Evolutionary conservation across 768 basidiomycete species (phyloP).

Genomic region (Hypsizygus marmoreus): DNA sequence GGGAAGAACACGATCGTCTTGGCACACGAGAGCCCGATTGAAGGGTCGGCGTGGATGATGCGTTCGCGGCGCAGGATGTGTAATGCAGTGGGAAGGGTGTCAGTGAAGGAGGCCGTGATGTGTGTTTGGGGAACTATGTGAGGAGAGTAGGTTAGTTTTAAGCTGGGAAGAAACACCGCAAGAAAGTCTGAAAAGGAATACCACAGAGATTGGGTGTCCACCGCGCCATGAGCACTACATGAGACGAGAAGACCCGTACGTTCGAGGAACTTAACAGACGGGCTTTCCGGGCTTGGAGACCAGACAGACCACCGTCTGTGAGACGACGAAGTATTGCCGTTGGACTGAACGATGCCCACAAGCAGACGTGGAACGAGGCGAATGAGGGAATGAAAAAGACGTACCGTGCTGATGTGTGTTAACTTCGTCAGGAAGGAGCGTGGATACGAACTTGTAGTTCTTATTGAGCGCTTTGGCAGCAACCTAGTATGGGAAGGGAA

Average conservation of each 20-base stretch:
- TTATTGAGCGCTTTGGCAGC: slow-evolving; percentile 24
- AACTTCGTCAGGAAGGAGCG: slow-evolving; percentile 55
- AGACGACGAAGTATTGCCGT: too few species aligned
- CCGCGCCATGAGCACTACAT: too few species aligned
- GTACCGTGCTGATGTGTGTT: slow-evolving; percentile 65
- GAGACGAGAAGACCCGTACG: too few species aligned
- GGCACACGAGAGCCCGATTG: slow-evolving; percentile 22
- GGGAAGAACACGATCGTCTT: slow-evolving; percentile 61
- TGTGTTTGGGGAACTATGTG: slow-evolving; percentile 47
- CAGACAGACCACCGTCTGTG: too few species aligned
- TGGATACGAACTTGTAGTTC: slow-evolving; percentile 54
- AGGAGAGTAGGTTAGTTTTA: not conserved
- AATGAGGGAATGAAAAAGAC: too few species aligned
- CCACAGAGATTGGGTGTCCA: too few species aligned
- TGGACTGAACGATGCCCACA: too few species aligned
- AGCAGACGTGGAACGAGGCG: too few species aligned
- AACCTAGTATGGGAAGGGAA: slow-evolving; percentile 11
- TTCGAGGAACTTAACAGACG: too few species aligned
- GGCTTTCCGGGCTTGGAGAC: too few species aligned
- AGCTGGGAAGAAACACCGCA: not conserved
- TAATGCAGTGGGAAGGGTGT: slow-evolving; percentile 42
- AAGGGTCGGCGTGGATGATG: slow-evolving; percentile 25
- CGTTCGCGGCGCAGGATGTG: slow-evolving; percentile 40
- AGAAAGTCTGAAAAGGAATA: too few species aligned
- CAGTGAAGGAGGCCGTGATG: slow-evolving; percentile 41